Evolutionary conservation across 1,284 basidiomycete genomes (phyloP), one percentile per base, ranked within the genome.

Genomic region (Retiboletus flavoniger): DNA sequence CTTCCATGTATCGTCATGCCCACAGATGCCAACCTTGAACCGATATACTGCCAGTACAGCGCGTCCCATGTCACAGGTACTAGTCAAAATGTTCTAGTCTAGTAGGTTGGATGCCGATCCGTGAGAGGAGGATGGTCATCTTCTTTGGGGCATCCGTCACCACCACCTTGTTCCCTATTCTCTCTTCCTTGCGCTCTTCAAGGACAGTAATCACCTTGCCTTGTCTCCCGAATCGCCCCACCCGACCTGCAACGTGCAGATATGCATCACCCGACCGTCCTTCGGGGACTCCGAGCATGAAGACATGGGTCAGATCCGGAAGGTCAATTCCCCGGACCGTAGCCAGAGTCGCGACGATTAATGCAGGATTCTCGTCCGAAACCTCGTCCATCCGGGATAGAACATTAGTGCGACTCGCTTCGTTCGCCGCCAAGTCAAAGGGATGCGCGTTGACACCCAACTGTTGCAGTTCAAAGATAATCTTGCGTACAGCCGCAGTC

Each of bases 261-360:
- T 91, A 91, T 45, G 74, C 75, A 63, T 87, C 85, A 14, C 81
- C 73, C 56, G 64, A 70, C 26, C 72, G 76, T 35, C 76, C 79
- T 52, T 80, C 79, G 7, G 80, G 79, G 1, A 85, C 70, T 6
- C 86, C 87, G 40, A 87, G 70, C 50, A 90, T 74, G 65, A 91
- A 90, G 17, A 91, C 87, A 63, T 91, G 89, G 47, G 80, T 81
- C 60, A 91, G 73, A 54, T 78, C 77, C 10, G 84, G 84, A 43
- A 91, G 70, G 69, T 91, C 89, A 48, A 91, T 70, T 14, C 89
- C 89, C 39, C 89, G 83, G 34, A 79, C 83, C 19, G 82, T 81
- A 19, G 86, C 83, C 17, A 81, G 71, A 4, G 87, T 91, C 19
- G 79, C 78, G 35, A 91, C 85, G 26, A 91, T 74, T 61, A 91